phyloP scores from a whole-genome alignment of 108 stramenopile species.

The Nitzschia inconspicua region DNA sequence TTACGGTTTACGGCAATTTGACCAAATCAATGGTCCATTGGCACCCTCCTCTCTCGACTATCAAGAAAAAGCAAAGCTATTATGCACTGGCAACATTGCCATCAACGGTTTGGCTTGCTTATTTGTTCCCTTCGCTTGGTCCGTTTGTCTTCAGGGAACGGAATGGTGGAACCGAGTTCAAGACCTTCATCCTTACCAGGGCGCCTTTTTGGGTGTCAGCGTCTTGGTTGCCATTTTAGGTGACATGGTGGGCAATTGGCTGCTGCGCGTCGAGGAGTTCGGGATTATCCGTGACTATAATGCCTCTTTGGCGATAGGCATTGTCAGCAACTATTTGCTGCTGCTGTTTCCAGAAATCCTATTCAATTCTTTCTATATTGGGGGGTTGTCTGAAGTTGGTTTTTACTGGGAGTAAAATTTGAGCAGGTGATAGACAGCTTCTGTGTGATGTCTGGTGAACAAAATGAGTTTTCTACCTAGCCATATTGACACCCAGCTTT shows the following conservation, averaged over 20 bases:
- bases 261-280: not conserved
- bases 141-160: not conserved
- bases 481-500: too few relatives aligned
- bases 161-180: constrained; percentile 4
- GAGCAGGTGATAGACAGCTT: too few relatives aligned
- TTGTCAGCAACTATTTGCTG: not conserved
- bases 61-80: constrained; percentile 4
- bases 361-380: constrained; percentile 1
- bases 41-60: not conserved
- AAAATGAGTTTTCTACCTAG: too few relatives aligned
- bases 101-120: constrained; percentile 5
- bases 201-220: not conserved
- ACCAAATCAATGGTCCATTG: not conserved
- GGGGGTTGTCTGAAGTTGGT: not conserved
- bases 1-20: not conserved
- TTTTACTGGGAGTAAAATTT: constrained; percentile 4
- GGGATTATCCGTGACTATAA: not conserved
- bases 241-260: not conserved
- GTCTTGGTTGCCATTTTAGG: constrained; percentile 1
- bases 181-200: constrained; percentile 1
- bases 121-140: constrained; percentile 4
- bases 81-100: not conserved
- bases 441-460: too few relatives aligned
- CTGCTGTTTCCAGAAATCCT: constrained; percentile 1
- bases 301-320: not conserved